Base-by-base conservation (phyloP, 2,329 filamentous ascomycete genomes). In the Davidsoniella virescens region DNA sequence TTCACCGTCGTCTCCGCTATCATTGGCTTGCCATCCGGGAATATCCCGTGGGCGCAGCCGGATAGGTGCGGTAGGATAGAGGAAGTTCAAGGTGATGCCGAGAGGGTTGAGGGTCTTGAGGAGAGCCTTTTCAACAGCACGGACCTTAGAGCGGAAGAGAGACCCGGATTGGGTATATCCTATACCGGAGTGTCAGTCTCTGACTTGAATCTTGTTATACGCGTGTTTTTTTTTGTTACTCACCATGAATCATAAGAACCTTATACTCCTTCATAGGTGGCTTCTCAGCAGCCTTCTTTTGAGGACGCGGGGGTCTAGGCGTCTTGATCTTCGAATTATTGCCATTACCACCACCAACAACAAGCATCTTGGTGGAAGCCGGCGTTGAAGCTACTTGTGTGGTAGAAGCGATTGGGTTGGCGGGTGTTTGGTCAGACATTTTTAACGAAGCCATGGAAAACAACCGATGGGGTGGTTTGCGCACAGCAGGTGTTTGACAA, bases 161-260 rank as follows among this genome's bases (percentile, higher is more conserved):
- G 80, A 65, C 3, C 88, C 87, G 25, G 85, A 93, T 70, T 96
- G 90, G 6, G 90, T 94, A 74, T 80, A 95, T 64, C 90, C 84
- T 80, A 51, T 9, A 37, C 14, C 47, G 49, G 6, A 25, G 25
- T 36, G 43, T 47, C 9, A 49, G 29, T 12, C 8, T 33, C 29
- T 33, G 8, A 12, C 29, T 33, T 12, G 29, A 9, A 10, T 33
- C 29, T 33, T 12, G 29, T 33, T 33, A 33, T 33, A 33, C 8
- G 29, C 20, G 20, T 39, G 25, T 17, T 41, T 4, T 18, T n/a
- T 18, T 12, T 49, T 10, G 14, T 25, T 18, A 49, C 65, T 50
- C 62, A 79, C 77, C 84, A 59, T 88, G 84, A 25, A 88, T 72
- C 82, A 87, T 86, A 42, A 88, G 70, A 55, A 88, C 80, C 64